Evolutionary conservation across 352 stramenopile species (phyloP), one percentile per base, ranked within the genome.

Genomic region (Globisporangium okanoganense): DNA sequence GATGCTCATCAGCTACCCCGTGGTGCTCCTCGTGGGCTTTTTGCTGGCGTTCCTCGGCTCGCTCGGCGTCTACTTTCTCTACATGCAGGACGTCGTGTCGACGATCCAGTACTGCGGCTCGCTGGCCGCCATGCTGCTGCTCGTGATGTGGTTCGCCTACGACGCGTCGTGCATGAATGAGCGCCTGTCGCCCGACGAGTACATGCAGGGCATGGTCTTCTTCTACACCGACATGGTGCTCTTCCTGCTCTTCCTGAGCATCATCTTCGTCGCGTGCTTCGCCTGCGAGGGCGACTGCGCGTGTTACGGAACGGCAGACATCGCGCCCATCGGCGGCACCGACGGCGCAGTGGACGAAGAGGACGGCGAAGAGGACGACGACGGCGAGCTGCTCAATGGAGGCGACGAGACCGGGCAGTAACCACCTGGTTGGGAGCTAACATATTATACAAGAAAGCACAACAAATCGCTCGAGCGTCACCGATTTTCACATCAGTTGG

Each of bases 181-280:
- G 53, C 69, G 79, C 1, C 69, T 92, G 5, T 85, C 78, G 16
- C 82, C 79, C 5, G 82, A 92, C 66, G 82, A 92, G 66, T 92
- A 90, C 67, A 90, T 92, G 82, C 80, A 89, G 58, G 82, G 82
- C 54, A 85, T 91, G 79, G 77, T 92, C 20, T 88, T 88, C 65
- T 92, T 88, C 67, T 92, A 92, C 70, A 92, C 82, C 3, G 82
- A 92, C 56, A 89, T 90, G 72, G 79, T 89, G 55, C 75, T 92
- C 12, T 92, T 90, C 70, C 48, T 92, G 36, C 61, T 90, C 44
- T 92, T 92, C 65, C 51, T 92, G 24, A 81, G 79, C 64, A 87
- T 88, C 65, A 85, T 92, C 62, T 83, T 92, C 64, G 75, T 92
- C 31, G 76, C 78, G 16, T 92, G 79, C 50, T 87, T 90, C 56